These are phyloP conservation scores for Arthrobotrys entomopaga DNA, from an alignment of 2,329 filamentous ascomycete genomes.

Conservation along the genomic window DNA sequence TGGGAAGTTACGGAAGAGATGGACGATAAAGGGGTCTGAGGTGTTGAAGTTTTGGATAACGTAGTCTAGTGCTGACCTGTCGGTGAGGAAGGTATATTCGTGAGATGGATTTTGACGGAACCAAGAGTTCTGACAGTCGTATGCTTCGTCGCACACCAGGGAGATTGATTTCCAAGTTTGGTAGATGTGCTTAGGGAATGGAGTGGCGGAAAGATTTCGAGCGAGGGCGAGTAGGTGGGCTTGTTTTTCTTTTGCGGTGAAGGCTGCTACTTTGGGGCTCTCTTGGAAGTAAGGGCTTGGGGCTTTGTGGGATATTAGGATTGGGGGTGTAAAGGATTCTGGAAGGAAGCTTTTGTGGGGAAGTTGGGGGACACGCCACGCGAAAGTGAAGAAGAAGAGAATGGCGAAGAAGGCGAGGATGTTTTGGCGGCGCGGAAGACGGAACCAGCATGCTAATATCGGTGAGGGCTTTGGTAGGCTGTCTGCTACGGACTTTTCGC, in stretches of 20 bases:
- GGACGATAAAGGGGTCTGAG: conserved; percentile 41
- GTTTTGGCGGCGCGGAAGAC: conserved; percentile 29
- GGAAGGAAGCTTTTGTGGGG: conserved; percentile 6
- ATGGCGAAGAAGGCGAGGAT: conserved; percentile 29
- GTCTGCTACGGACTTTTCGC: conserved; percentile 7
- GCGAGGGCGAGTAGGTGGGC: conserved; percentile 9
- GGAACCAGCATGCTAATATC: conserved; percentile 1
- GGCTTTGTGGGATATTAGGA: neutral
- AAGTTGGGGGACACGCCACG: conserved; percentile 25
- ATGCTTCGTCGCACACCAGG: conserved; percentile 30
- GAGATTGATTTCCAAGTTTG: conserved; percentile 52
- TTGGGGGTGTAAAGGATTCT: neutral
- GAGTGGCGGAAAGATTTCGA: conserved; percentile 13
- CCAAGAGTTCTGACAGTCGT: conserved; percentile 29
- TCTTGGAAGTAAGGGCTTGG: neutral
- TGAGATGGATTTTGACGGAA: conserved; percentile 23
- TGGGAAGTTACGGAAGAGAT: conserved; percentile 32
- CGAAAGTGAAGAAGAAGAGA: conserved; percentile 17
- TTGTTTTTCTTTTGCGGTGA: neutral
- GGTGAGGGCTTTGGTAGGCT: neutral
- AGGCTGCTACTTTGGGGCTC: neutral
- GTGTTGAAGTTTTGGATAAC: conserved; percentile 39
- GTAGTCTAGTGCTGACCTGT: conserved; percentile 30
- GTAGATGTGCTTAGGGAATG: conserved; percentile 44
- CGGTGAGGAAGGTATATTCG: conserved; percentile 43